Percentiles rank a stretch among this genome's conserved stretches.
These are phyloP conservation scores for Candida ipomoeae DNA, from an alignment of 805 yeast genomes.

Conservation along the genomic window DNA sequence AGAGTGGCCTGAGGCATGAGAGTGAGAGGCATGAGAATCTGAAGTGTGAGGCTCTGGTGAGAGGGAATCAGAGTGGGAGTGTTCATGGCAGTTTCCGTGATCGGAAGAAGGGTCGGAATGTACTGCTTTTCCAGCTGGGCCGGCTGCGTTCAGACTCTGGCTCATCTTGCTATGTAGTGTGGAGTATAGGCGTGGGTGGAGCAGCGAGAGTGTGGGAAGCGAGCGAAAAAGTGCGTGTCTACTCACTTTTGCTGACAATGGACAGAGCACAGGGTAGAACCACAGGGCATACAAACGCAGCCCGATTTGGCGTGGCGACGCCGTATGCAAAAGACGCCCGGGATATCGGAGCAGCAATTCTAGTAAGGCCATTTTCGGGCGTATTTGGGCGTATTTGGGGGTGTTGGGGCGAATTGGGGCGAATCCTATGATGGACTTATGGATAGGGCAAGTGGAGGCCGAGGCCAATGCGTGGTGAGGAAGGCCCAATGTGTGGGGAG, in stretches of 20 bases:
- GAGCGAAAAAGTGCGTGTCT: conserved; percentile 2
- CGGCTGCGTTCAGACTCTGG: neutral
- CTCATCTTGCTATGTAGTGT: neutral
- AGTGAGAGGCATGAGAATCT: conserved; percentile 1
- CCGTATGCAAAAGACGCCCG: too few relatives aligned
- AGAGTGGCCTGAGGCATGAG: conserved; percentile 7
- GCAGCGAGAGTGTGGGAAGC: neutral
- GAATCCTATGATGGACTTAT: neutral
- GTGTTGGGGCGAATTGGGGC: neutral
- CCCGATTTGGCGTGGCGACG: neutral
- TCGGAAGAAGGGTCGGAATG: conserved; percentile 6
- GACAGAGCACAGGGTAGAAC: neutral
- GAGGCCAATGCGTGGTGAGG: neutral
- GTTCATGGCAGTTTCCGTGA: neutral
- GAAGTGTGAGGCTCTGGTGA: too few relatives aligned
- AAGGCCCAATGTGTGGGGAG: neutral
- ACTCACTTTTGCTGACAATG: neutral
- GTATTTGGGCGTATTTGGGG: too few relatives aligned
- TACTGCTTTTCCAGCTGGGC: neutral
- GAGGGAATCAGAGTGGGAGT: neutral
- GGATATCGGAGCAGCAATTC: neutral
- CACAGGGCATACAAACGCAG: neutral
- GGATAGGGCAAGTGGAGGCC: neutral
- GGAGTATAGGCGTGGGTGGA: neutral
- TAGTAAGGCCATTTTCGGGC: neutral